A percentile compares a stretch with the other conserved stretches of the same genome.
These are phyloP conservation scores for Puccinellia tenuiflora DNA, from an alignment of 176 grass and related monocot genomes.

Conservation along the genomic window DNA sequence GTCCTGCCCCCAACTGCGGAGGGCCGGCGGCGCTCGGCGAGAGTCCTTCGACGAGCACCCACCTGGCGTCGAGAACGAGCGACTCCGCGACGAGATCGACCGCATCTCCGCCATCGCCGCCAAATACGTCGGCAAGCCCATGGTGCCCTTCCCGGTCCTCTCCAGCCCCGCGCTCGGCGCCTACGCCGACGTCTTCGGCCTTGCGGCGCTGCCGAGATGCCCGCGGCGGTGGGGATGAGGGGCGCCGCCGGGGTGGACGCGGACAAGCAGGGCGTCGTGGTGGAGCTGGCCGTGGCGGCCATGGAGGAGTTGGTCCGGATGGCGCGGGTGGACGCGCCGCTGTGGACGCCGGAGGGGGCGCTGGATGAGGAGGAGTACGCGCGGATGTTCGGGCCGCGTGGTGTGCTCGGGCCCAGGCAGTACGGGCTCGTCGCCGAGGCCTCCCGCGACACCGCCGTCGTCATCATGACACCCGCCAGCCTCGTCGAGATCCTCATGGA, in stretches of 20 bases:
- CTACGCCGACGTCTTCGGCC: conserved; percentile 7
- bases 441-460: conserved; percentile 62
- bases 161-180: conserved; percentile 45
- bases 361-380: conserved; percentile 90
- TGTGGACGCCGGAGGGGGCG: conserved; percentile 52
- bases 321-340: conserved; percentile 68
- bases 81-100: conserved; percentile 78
- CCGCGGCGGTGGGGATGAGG: conserved; percentile 39
- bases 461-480: conserved; percentile 95
- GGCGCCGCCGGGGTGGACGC: conserved; percentile 6
- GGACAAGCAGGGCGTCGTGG: conserved; percentile 47
- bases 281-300: conserved; percentile 88
- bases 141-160: conserved; percentile 73
- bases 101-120: conserved; percentile 91
- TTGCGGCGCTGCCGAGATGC: conserved; percentile 21
- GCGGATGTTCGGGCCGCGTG: conserved; percentile 31
- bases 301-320: conserved; percentile 93
- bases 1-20: conserved; percentile 75
- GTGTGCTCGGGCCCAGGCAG: conserved; percentile 57
- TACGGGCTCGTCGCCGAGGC: conserved; percentile 78
- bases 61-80: conserved; percentile 65
- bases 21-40: conserved; percentile 62
- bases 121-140: conserved; percentile 94
- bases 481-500: conserved; percentile 99
- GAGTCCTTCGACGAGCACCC: conserved; percentile 85